Base-by-base conservation (phyloP, 2,329 filamentous ascomycete species). In the Colletotrichum paranaense region DNA sequence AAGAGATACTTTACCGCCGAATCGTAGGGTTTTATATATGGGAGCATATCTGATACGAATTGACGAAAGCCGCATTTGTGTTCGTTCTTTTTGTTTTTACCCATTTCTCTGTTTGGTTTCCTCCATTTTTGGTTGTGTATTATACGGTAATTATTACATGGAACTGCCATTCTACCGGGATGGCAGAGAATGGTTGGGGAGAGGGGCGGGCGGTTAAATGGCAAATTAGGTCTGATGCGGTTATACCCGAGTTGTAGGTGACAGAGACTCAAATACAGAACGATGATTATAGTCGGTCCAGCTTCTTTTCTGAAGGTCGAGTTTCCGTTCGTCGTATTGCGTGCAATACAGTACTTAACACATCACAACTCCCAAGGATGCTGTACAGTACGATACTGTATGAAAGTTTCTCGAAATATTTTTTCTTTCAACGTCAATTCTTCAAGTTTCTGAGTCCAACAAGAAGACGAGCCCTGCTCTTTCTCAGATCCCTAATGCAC, bases 1-100 rank as follows among this genome's bases (percentile, higher is more conserved):
- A 94, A 94, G 81, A 87, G 92, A 70, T 94, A 94, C 78, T 94
- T 94, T 80, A 89, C 90, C 4, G 91, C 92, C 4, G 92, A 93
- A 66, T 90, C 75, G n/a, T 72, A 49, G 42, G 19, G 2, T 42
- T 11, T n/a, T 22, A 49, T 49, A 49, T 49, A n/a, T 49, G 42
- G 26, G 46, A 28, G 49, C 9, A 16, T 57, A 26, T 46, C 14
- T 57, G 35, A 66, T 49, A 73, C 57, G 67, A 73, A 52, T 66
- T 73, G 38, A 73, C 67, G 71, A 73, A 73, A 73, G 67, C 56
- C 56, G 60, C 6, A 56, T 53, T 22, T 26, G 12, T 59, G 16
- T 62, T 14, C 19, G 7, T 28, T 32, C 30, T 35, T 60, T 63
- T 24, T 5, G 5, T 68, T 57, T 67, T 35, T 30, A 22, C 35